A percentile compares a stretch with the other conserved stretches of the same genome.
Conservation (phyloP, 2,329 filamentous ascomycete genomes). For the Geosmithia putterillii region DNA sequence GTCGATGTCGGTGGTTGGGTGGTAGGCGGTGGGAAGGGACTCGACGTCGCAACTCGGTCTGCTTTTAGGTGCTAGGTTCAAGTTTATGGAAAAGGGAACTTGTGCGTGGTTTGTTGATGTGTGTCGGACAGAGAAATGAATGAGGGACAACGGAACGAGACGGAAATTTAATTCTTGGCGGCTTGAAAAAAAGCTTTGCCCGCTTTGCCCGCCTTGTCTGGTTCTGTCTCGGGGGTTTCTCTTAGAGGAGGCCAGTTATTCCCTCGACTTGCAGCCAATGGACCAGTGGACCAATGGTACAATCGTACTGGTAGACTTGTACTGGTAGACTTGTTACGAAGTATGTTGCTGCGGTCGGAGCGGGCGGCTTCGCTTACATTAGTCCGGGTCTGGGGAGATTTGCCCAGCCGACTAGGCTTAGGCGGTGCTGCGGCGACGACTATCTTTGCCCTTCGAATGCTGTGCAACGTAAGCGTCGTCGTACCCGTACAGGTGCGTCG, state of each 20-base stretch:
- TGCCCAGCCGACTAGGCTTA: not conserved
- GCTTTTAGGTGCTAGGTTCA: too few species aligned
- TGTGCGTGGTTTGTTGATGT: not conserved
- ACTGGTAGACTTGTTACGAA: too few species aligned
- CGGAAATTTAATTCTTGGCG: not conserved
- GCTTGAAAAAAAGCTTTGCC: not conserved
- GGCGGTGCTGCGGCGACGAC: too few species aligned
- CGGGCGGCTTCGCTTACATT: not conserved
- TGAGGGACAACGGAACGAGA: not conserved
- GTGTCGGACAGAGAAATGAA: not conserved
- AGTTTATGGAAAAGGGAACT: not conserved
- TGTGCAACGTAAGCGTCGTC: not conserved
- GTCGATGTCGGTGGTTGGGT: too few species aligned
- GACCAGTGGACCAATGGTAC: too few species aligned
- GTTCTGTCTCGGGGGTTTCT: not conserved
- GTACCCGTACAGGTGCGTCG: too few species aligned
- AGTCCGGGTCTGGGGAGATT: not conserved
- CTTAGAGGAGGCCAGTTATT: not conserved
- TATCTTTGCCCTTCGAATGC: not conserved
- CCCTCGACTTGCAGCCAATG: not conserved
- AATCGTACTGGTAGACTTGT: too few species aligned
- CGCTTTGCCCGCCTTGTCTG: too few species aligned
- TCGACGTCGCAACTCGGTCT: too few species aligned
- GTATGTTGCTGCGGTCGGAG: too few species aligned
- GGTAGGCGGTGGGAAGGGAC: too few species aligned